phyloP scores from a whole-genome alignment of 768 basidiomycete species.

The Pulveroboletus frians region DNA sequence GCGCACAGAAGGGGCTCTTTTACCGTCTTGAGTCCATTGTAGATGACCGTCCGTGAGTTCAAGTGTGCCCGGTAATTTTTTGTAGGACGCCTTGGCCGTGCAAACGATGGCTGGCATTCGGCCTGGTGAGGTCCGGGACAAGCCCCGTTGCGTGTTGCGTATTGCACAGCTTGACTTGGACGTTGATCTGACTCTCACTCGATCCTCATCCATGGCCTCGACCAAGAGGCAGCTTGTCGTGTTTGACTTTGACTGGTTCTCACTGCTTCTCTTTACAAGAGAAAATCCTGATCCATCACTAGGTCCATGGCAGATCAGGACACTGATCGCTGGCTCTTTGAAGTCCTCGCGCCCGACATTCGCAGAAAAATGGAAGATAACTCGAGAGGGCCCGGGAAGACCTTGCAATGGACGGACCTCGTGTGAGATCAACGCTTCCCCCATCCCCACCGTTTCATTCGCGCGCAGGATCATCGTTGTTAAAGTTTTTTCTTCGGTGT shows the following conservation, averaged over 20 bases:
- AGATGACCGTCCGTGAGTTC: constrained; percentile 69
- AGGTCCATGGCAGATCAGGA: constrained; percentile 96
- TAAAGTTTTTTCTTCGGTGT: not conserved
- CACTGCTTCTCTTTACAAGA: not conserved
- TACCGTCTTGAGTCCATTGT: constrained; percentile 76
- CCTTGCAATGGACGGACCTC: constrained; percentile 87
- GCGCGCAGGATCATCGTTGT: not conserved
- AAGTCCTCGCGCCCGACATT: constrained; percentile 80
- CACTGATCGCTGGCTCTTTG: constrained; percentile 89
- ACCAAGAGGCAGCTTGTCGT: constrained; percentile 71
- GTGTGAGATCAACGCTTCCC: constrained; percentile 54
- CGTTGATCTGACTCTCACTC: not conserved
- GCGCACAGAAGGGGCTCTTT: constrained; percentile 57
- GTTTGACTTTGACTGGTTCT: constrained; percentile 95
- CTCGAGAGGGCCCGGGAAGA: constrained; percentile 49
- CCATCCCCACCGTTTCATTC: not conserved
- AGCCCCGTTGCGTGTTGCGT: not conserved
- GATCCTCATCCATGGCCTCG: constrained; percentile 11
- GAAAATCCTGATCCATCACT: not conserved
- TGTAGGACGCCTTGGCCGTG: constrained; percentile 77
- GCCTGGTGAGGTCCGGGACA: not conserved
- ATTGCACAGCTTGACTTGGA: not conserved
- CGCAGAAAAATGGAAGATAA: constrained; percentile 61
- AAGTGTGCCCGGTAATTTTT: constrained; percentile 72
- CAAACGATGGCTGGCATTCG: constrained; percentile 62